Conservation (phyloP, 768 basidiomycete genomes). For the Strobilomyces echinocephalus region DNA sequence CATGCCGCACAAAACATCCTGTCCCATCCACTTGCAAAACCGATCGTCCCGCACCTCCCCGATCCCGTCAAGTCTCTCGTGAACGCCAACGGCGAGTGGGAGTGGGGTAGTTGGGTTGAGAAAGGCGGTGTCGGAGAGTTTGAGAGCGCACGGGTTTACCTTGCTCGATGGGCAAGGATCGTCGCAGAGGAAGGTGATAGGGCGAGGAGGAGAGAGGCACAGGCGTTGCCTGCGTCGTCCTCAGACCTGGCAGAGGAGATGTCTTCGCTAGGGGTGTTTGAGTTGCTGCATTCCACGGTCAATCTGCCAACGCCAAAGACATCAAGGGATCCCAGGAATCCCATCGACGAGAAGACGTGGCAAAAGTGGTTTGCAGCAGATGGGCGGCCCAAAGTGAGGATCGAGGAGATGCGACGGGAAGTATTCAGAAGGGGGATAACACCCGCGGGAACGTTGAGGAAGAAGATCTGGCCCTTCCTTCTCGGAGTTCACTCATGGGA, state of each 20-base stretch:
- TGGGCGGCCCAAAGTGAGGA: conserved; percentile 59
- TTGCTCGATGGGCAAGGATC: conserved; percentile 94
- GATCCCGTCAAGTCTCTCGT: conserved; percentile 90
- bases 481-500: conserved; percentile 85
- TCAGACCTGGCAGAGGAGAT: conserved; percentile 53
- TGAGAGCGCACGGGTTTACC: conserved; percentile 92
- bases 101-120: conserved; percentile 93
- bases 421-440: conserved; percentile 74
- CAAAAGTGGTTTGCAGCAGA: conserved; percentile 70
- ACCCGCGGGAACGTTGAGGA: conserved; percentile 51
- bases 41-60: conserved; percentile 92
- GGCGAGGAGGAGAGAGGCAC: conserved; percentile 75
- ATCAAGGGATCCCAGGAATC: conserved; percentile 74
- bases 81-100: conserved; percentile 83
- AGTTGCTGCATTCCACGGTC: conserved; percentile 72
- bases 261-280: conserved; percentile 81
- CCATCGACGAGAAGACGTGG: conserved; percentile 73
- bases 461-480: conserved; percentile 86
- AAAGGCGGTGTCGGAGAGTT: conserved; percentile 93
- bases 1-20: conserved; percentile 94
- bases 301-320: conserved; percentile 80
- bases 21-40: conserved; percentile 92
- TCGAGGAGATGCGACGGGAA: conserved; percentile 69
- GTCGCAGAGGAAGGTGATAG: conserved; percentile 98
- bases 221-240: conserved; percentile 52